A percentile compares a stretch with the other conserved stretches of the same genome.
These are phyloP conservation scores for Candida cerambycidarum DNA, from an alignment of 805 yeast genomes.

Conservation along the genomic window DNA sequence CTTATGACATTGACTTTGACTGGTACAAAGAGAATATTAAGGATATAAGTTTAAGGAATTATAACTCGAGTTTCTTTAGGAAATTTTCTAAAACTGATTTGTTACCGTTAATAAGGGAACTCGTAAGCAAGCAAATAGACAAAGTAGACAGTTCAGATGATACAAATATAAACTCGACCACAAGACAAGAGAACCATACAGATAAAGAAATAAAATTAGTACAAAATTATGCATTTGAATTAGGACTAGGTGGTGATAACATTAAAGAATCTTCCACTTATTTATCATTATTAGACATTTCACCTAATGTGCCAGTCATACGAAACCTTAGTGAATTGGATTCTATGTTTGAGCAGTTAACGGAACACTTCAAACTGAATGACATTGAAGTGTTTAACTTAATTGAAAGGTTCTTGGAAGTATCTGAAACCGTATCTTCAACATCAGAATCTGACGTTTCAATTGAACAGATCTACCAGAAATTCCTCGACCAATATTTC, in stretches of 20 bases:
- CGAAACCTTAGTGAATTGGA: conserved; percentile 34
- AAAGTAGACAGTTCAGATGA: neutral
- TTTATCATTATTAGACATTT: conserved; percentile 20
- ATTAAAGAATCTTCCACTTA: neutral
- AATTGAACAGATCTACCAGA: conserved; percentile 5
- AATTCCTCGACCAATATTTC: conserved; percentile 6
- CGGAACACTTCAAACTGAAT: conserved; percentile 23
- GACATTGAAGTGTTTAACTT: conserved; percentile 13
- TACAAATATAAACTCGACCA: neutral
- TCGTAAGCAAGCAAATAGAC: neutral
- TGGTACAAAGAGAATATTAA: neutral
- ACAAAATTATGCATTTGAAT: conserved; percentile 29
- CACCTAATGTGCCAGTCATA: conserved; percentile 25
- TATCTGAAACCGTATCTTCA: no score
- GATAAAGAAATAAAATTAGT: conserved; percentile 10
- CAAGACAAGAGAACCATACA: neutral
- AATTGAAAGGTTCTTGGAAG: no score
- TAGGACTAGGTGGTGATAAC: conserved; percentile 22
- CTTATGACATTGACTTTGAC: conserved; percentile 8
- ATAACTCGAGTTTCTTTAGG: conserved; percentile 6
- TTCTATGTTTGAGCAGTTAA: conserved; percentile 37
- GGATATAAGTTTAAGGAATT: conserved; percentile 2
- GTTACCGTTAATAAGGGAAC: conserved; percentile 8
- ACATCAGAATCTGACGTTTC: neutral
- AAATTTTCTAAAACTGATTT: conserved; percentile 5